Base-by-base conservation (phyloP, 192 early-diverging fungal species). In the Backusella mclennaniae region DNA sequence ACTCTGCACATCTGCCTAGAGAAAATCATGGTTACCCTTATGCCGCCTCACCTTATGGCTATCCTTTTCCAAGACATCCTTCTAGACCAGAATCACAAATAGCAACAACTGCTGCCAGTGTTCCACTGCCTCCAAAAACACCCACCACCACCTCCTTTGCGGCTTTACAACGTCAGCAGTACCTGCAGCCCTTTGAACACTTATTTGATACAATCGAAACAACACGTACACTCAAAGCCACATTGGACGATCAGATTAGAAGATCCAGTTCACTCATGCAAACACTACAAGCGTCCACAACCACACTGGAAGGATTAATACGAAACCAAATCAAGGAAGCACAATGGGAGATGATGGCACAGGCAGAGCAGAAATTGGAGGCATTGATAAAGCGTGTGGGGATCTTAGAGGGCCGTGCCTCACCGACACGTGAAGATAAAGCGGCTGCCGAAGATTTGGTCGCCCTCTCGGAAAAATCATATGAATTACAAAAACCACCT, bases 301-400 rank as follows among this genome's bases (percentile, higher is more conserved):
- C 87, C 8, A 93, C 93, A 90, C 92, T 95, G 44, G 94, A 95
- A 81, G 89, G 88, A 19, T 86, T 95, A 35, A 92, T 95, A n/a
- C 83, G 90, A 29, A 82, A 84, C 5, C 93, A 93, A 69, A 88
- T 95, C 72, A 82, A 92, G 46, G 92, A 94, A 69, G 87, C 93
- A 83, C 91, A 95, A 73, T 83, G 90, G 85, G 79, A 84, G 39
- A 63, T 90, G 73, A 74, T 86, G 82, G 81, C 83, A 42, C 79
- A 89, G 79, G 81, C 84, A 81, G 81, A 87, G 71, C 39, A 83
- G 73, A 76, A 79, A 73, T 69, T 82, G 83, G 79, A 87, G 19
- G 73, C 69, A 17, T 23, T 81, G 31, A 14, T 67, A 4, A 69
- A 74, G 46, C 44, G 80, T 11, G 46, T 81, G 1, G 68, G 53